Conservation (phyloP, 2,329 filamentous ascomycete species). For the Zelopaecilomyces penicillatus region DNA sequence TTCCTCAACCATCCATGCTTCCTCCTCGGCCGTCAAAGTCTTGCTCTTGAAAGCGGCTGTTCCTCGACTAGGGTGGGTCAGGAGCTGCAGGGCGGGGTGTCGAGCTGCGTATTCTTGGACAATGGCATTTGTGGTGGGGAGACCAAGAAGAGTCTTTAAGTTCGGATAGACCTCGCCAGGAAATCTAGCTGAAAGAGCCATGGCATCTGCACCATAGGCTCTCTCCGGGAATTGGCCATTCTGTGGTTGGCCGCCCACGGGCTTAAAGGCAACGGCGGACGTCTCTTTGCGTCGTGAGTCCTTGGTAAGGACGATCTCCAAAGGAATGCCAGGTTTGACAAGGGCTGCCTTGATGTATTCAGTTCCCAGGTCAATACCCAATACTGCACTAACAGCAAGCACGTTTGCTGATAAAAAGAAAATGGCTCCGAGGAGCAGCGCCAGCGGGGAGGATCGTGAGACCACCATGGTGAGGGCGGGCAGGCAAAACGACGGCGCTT, state of each 20-base stretch:
- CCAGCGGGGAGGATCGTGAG: constrained; percentile 26
- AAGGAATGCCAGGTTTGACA: constrained; percentile 91
- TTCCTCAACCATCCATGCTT: constrained; percentile 77
- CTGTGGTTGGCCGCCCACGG: constrained; percentile 53
- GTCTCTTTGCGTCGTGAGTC: constrained; percentile 95
- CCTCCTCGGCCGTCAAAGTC: constrained; percentile 52
- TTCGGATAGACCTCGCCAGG: constrained; percentile 93
- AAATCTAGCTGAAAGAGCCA: constrained; percentile 78
- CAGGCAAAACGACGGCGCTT: constrained; percentile 2
- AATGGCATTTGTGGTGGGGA: constrained; percentile 51
- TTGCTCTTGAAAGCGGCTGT: constrained; percentile 79
- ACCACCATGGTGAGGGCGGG: constrained; percentile 23
- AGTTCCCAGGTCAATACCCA: constrained; percentile 90
- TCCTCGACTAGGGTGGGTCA: constrained; percentile 48
- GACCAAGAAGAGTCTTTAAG: constrained; percentile 80
- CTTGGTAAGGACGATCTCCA: constrained; percentile 96
- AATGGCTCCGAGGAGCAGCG: constrained; percentile 29
- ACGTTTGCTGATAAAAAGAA: constrained; percentile 35
- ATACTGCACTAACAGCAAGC: constrained; percentile 59
- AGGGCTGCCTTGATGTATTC: constrained; percentile 95
- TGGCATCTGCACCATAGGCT: constrained; percentile 83
- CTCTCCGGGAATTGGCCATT: constrained; percentile 72
- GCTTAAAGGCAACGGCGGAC: constrained; percentile 89
- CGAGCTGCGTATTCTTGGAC: constrained; percentile 63
- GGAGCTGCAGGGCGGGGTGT: constrained; percentile 70